Conservation (phyloP, 306 rosid species). For the Rosa rugosa region DNA sequence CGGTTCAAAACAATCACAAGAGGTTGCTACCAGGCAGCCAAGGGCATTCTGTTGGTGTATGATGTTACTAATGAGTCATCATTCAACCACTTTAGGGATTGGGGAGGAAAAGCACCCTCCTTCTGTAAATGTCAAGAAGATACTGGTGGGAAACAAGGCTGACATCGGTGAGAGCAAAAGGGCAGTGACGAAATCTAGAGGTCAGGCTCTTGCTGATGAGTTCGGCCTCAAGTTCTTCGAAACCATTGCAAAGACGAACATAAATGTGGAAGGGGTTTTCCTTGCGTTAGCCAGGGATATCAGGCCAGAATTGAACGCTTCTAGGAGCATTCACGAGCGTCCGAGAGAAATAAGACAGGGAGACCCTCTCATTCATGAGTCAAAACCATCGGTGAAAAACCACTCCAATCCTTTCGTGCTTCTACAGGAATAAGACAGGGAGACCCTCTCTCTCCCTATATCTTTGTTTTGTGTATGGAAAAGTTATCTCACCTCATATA, state of each 20-base stretch:
- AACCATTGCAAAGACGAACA: constrained; percentile 78
- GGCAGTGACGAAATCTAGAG: constrained; percentile 77
- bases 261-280: constrained; percentile 85
- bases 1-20: neutral
- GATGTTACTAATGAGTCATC: neutral
- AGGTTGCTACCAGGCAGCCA: neutral
- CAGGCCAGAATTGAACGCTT: constrained; percentile 62
- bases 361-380: no score
- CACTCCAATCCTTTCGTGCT: no score
- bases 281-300: constrained; percentile 72
- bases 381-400: no score
- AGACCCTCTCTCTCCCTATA: no score
- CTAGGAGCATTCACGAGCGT: constrained; percentile 55
- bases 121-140: constrained; percentile 70
- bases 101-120: constrained; percentile 32
- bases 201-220: constrained; percentile 90
- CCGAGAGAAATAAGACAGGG: no score
- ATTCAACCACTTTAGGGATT: neutral
- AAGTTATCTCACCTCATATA: no score
- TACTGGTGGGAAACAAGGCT: constrained; percentile 80
- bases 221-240: constrained; percentile 79
- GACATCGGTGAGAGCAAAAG: constrained; percentile 81
- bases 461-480: no score
- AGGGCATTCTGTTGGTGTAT: neutral
- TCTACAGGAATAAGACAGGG: no score